Evolutionary conservation across 805 yeast species (phyloP), one percentile per base, ranked within the genome.

Genomic region (Ascoidea rubescens): DNA sequence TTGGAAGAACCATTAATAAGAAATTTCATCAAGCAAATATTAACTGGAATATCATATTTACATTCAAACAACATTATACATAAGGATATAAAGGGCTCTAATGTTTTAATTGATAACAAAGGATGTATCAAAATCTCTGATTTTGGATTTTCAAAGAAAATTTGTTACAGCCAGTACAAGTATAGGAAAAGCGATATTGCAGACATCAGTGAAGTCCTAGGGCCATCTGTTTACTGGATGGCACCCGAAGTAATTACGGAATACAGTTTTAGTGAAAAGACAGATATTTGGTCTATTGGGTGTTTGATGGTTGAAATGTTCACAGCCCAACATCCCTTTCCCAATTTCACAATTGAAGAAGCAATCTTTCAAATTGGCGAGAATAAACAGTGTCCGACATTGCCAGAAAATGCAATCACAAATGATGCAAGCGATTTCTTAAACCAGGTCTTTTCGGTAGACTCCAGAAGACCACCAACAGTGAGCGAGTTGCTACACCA

Each of bases 241-340:
- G 98, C 99, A 0, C 99, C 99, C 0, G 99, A 93, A 64, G 98
- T 93, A 6, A 98, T 93, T 16, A 87, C 89, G 60, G 97, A 90
- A 62, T 82, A 87, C 1, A 87, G 89, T 0, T 87, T 91, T 51
- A 91, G 98, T 1, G 82, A 84, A 45, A 88, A 87, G 65, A 96
- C 96, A 0, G 99, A 93, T 64, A 88, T 93, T 31, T 93, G 99
- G 99, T 87, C 96, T 0, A 84, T 95, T 7, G 99, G 98, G 0
- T 93, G 98, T 65, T 74, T 93, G 31, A 78, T 91, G 12, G 82
- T 93, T 42, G 99, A 93, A 66, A 89, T 93, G 96, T 82, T 87
- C 60, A 89, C 99, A 0, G 98, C 96, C 1, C 80, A 81, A 53
- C 99, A 93, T 65, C 99, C 99, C 31, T 93, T 85, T 70, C 98